phyloP scores from a whole-genome alignment of 2,329 filamentous ascomycete species.

The Lachnellula occidentalis region DNA sequence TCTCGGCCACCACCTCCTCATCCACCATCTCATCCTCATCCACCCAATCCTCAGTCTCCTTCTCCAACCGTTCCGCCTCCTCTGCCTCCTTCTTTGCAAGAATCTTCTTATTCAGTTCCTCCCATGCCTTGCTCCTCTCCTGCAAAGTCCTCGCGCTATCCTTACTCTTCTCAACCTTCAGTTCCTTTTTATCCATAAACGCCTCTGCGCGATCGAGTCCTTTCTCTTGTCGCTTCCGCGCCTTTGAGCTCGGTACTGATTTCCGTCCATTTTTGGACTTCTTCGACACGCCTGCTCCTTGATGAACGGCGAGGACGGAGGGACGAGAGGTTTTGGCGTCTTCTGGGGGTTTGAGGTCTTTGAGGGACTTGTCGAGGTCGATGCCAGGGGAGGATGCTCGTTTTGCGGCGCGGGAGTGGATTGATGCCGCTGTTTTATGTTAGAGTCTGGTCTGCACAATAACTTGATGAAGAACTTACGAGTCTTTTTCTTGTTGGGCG shows the following conservation, averaged over 20 bases:
- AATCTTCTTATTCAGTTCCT: constrained; percentile 48
- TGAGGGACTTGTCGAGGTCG: constrained; percentile 66
- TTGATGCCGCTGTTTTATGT: constrained; percentile 41
- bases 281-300: constrained; percentile 61
- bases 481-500: constrained; percentile 28
- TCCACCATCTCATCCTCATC: constrained; percentile 15
- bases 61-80: constrained; percentile 20
- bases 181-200: constrained; percentile 51
- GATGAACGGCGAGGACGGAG: constrained; percentile 64
- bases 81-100: constrained; percentile 23
- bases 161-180: constrained; percentile 52
- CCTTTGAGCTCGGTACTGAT: constrained; percentile 48
- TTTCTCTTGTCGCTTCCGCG: constrained; percentile 50
- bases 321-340: constrained; percentile 48
- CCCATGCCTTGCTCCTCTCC: constrained; percentile 49
- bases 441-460: constrained; percentile 1
- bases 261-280: constrained; percentile 56
- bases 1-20: constrained; percentile 10
- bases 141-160: constrained; percentile 43
- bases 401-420: constrained; percentile 69
- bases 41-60: constrained; percentile 19
- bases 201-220: constrained; percentile 55
- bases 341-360: constrained; percentile 48
- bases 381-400: constrained; percentile 66
- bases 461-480: constrained; percentile 16